phyloP scores from a whole-genome alignment of 345 rosid genomes.

The Citrus mangshanensis region DNA sequence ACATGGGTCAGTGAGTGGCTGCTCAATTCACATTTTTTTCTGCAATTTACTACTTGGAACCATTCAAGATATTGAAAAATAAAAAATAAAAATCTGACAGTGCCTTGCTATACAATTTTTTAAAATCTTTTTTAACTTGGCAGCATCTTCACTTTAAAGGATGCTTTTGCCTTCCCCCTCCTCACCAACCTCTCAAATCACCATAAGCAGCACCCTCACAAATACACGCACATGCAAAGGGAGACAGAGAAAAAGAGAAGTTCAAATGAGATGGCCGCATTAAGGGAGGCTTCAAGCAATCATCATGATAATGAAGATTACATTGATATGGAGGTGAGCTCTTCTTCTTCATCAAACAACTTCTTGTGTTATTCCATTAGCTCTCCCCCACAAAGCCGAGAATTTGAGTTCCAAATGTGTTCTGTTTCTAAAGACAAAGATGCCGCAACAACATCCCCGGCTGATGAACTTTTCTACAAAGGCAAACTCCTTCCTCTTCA shows the following conservation, averaged over 20 bases:
- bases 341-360: slow-evolving; percentile 42
- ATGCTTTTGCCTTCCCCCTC: slow-evolving; percentile 25
- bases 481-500: slow-evolving; percentile 98
- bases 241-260: not conserved
- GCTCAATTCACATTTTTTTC: slow-evolving; percentile 2
- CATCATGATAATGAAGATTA: slow-evolving; percentile 58
- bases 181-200: slow-evolving; percentile 27
- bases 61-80: slow-evolving; percentile 24
- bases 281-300: slow-evolving; percentile 19
- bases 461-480: slow-evolving; percentile 93
- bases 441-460: slow-evolving; percentile 47
- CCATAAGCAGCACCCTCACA: slow-evolving; percentile 25
- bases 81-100: slow-evolving; percentile 19
- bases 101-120: slow-evolving; percentile 13
- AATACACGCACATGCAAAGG: not conserved
- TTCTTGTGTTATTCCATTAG: slow-evolving; percentile 38
- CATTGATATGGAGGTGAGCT: slow-evolving; percentile 70
- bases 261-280: slow-evolving; percentile 24
- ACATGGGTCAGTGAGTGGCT: slow-evolving; percentile 21
- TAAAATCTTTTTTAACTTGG: slow-evolving; percentile 21
- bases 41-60: slow-evolving; percentile 38
- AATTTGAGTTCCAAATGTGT: slow-evolving; percentile 86
- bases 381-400: slow-evolving; percentile 65
- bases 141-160: slow-evolving; percentile 40
- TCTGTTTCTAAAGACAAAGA: slow-evolving; percentile 36